These are phyloP conservation scores for Pyrenopolyporus hunteri DNA, from an alignment of 495 filamentous ascomycete genomes.

Conservation along the genomic window DNA sequence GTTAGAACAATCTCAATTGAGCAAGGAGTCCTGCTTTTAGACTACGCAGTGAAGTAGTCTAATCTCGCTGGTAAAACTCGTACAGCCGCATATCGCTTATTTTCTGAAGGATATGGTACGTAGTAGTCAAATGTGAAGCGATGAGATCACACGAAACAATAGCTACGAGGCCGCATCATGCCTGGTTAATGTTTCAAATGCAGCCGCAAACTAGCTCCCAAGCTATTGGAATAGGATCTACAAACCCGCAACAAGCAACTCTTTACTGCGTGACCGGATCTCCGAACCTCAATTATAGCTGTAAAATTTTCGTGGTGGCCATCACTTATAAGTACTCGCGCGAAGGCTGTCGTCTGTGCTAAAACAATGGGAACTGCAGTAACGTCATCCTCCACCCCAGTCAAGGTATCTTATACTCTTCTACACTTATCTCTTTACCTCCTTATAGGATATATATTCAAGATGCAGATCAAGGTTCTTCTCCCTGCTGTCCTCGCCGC, in stretches of 20 bases:
- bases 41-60: too few relatives aligned
- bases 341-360: not conserved
- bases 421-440: not conserved
- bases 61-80: not conserved
- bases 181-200: constrained; percentile 17
- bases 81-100: too few relatives aligned
- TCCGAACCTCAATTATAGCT: not conserved
- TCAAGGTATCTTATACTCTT: not conserved
- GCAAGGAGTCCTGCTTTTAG: too few relatives aligned
- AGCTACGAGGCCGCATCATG: constrained; percentile 28
- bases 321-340: constrained; percentile 23
- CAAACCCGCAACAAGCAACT: constrained; percentile 7
- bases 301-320: not conserved
- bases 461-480: constrained; percentile 36
- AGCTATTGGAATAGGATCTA: constrained; percentile 35
- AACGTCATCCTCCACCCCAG: not conserved
- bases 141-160: constrained; percentile 17
- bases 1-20: too few relatives aligned
- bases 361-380: not conserved
- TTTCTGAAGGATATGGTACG: too few relatives aligned
- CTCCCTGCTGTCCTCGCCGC: constrained; percentile 31
- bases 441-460: not conserved
- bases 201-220: constrained; percentile 7
- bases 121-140: not conserved
- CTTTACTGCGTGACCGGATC: constrained; percentile 1